Percentiles rank a stretch among this genome's conserved stretches.
phyloP scores from a whole-genome alignment of 108 stramenopile species.

The Nannochloropsis oceanica region DNA sequence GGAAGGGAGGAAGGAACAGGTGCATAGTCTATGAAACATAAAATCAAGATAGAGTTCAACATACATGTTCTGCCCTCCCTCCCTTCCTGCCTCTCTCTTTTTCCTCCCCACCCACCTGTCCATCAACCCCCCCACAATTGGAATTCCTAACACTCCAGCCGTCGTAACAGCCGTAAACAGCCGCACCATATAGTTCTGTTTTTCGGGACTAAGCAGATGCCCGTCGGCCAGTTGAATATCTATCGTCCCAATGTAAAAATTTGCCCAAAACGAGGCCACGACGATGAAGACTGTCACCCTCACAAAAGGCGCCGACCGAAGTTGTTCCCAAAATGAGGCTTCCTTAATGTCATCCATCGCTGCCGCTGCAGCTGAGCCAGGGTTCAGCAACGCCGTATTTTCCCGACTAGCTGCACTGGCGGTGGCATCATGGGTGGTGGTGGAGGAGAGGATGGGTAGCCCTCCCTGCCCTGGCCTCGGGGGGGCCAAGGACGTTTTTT shows the following conservation, averaged over 20 bases:
- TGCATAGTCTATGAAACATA: too few species aligned
- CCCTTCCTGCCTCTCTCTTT: not conserved
- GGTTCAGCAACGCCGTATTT: not conserved
- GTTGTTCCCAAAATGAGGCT: constrained; percentile 26
- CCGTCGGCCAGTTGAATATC: not conserved
- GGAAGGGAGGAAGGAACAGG: too few species aligned
- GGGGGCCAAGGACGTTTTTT: not conserved
- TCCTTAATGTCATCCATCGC: constrained; percentile 7
- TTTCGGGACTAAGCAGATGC: not conserved
- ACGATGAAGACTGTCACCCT: constrained; percentile 35
- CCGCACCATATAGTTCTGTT: not conserved
- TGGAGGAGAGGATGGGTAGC: not conserved
- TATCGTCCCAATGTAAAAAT: constrained; percentile 44
- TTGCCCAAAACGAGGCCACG: constrained; percentile 30
- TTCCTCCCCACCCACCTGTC: constrained; percentile 15
- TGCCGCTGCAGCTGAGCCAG: not conserved
- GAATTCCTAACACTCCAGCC: constrained; percentile 32
- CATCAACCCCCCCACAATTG: constrained; percentile 36
- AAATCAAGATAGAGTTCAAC: too few species aligned
- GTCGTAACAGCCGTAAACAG: constrained; percentile 37
- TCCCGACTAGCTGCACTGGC: not conserved
- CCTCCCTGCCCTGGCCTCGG: not conserved
- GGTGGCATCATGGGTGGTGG: not conserved
- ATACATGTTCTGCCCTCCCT: too few species aligned
- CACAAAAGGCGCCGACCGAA: constrained; percentile 20